These are phyloP conservation scores for Mikania micrantha DNA, from an alignment of 129 eudicot species.

Conservation along the genomic window DNA sequence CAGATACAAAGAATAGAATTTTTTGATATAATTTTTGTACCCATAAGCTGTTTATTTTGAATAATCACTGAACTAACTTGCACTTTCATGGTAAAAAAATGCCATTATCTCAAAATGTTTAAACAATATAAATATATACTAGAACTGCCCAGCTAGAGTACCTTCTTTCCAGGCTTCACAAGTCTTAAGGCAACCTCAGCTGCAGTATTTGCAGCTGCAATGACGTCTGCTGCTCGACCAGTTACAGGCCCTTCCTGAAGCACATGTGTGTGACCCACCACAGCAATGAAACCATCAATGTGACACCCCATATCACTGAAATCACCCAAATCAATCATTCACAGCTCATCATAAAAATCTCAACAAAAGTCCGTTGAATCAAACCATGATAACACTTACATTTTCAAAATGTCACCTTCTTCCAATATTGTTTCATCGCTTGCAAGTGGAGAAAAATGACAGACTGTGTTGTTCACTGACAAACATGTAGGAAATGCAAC, in stretches of 20 bases:
- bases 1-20: neutral
- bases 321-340: conserved; percentile 7
- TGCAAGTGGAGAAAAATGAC: conserved; percentile 83
- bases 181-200: conserved; percentile 98
- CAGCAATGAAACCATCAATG: conserved; percentile 92
- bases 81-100: neutral
- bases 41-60: neutral
- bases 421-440: conserved; percentile 67
- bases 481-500: conserved; percentile 95
- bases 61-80: neutral
- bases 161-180: conserved; percentile 96
- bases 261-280: conserved; percentile 86
- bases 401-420: conserved; percentile 83
- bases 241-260: conserved; percentile 84
- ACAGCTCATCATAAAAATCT: neutral
- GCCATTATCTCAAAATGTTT: neutral
- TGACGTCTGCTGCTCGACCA: conserved; percentile 79
- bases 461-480: conserved; percentile 75
- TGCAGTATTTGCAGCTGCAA: conserved; percentile 95
- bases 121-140: neutral
- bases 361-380: neutral
- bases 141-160: conserved; percentile 16
- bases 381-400: conserved; percentile 38
- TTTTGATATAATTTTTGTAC: neutral
- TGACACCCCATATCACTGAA: conserved; percentile 96